phyloP scores from a whole-genome alignment of 2,329 filamentous ascomycete genomes.

The Magnaporthiopsis rhizophila region DNA sequence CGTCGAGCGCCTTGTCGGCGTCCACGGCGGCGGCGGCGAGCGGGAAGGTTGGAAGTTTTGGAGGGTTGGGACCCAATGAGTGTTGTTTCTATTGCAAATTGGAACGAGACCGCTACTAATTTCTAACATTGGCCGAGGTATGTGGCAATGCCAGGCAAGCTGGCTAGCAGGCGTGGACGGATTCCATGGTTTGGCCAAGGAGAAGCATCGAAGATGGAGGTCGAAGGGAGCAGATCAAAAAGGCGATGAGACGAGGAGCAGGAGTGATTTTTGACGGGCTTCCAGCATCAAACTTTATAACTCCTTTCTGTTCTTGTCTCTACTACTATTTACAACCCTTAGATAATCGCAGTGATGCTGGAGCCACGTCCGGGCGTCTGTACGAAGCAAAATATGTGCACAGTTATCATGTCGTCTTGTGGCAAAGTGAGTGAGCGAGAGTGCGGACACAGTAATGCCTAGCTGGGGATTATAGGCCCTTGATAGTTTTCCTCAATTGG shows the following conservation, averaged over 20 bases:
- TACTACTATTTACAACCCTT: neutral
- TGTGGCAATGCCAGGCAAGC: neutral
- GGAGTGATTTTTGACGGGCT: neutral
- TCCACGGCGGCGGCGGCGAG: constrained; percentile 59
- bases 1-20: constrained; percentile 80
- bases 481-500: neutral
- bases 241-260: neutral
- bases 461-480: too few relatives aligned
- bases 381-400: neutral
- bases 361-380: neutral
- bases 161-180: neutral
- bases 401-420: neutral
- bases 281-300: neutral
- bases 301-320: neutral
- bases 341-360: neutral
- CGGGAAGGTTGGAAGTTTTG: constrained; percentile 83
- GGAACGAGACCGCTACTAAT: neutral
- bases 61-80: constrained; percentile 46
- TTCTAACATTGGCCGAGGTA: neutral
- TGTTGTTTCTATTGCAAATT: neutral
- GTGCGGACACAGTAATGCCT: too few relatives aligned
- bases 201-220: too few relatives aligned
- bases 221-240: too few relatives aligned
- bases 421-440: too few relatives aligned
- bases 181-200: too few relatives aligned